Percentiles rank a stretch among this genome's conserved stretches.
These are phyloP conservation scores for Zizania latifolia DNA, from an alignment of 176 grass and related monocot genomes.

Conservation along the genomic window DNA sequence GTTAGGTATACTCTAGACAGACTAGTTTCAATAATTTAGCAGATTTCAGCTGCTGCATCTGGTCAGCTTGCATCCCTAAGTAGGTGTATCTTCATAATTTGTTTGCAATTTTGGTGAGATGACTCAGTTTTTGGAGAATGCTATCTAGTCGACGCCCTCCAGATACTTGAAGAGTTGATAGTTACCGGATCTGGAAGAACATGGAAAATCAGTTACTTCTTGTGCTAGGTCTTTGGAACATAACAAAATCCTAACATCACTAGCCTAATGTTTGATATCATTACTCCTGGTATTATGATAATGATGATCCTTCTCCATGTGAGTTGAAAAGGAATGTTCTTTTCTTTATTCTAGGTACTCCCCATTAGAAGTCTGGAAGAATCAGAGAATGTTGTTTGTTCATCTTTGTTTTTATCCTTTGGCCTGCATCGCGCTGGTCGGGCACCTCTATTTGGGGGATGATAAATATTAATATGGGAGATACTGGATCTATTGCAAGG, in stretches of 20 bases:
- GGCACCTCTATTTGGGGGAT: slow-evolving; percentile 8
- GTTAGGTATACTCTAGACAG: not conserved
- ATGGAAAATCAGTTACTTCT: not conserved
- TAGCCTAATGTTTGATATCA: not conserved
- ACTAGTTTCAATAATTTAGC: not conserved
- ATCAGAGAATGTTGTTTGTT: not conserved
- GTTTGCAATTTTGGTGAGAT: not conserved
- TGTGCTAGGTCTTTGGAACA: not conserved
- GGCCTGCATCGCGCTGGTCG: slow-evolving; percentile 2
- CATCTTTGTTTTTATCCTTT: not conserved
- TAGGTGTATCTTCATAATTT: not conserved
- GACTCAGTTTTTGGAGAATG: not conserved
- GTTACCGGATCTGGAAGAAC: not conserved
- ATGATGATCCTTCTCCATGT: not conserved
- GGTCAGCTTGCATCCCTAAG: not conserved
- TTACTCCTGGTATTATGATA: not conserved
- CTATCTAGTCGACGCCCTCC: not conserved
- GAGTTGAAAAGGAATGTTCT: not conserved
- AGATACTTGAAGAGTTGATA: not conserved
- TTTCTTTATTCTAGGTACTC: not conserved
- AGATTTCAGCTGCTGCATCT: not conserved
- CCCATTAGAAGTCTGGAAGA: not conserved
- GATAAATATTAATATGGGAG: not conserved
- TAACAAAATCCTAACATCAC: not conserved
- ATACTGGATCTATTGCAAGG: slow-evolving; percentile 23